Evolutionary conservation across 192 early-diverging fungal genomes (phyloP).

Genomic region (Rhizophagus sp.): DNA sequence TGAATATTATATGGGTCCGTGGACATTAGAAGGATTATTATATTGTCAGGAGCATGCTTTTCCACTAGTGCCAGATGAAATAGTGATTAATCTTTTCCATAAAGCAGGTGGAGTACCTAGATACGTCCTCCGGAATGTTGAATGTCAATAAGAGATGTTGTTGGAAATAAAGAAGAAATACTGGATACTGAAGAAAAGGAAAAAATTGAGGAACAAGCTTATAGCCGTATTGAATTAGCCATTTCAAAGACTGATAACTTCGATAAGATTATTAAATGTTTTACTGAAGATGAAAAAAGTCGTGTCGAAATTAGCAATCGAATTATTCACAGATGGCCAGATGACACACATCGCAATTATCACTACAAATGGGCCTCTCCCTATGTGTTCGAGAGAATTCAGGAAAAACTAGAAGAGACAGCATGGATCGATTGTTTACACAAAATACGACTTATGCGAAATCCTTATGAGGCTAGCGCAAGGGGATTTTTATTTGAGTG

Average conservation of each 20-base stretch:
- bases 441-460: not conserved
- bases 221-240: not conserved
- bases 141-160: not conserved
- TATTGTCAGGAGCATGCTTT: not conserved
- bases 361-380: not conserved
- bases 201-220: not conserved
- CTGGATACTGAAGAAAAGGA: too few species aligned
- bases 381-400: not conserved
- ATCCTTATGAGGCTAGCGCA: not conserved
- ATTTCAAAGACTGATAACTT: not conserved
- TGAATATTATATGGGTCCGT: conserved; percentile 11
- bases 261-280: not conserved
- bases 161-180: too few species aligned
- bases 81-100: not conserved
- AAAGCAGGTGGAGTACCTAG: conserved; percentile 10
- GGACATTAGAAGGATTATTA: conserved; percentile 2
- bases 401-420: not conserved
- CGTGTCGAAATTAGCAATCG: not conserved
- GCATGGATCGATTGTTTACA: not conserved
- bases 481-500: not conserved
- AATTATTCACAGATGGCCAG: not conserved
- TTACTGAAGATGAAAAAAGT: not conserved
- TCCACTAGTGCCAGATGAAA: not conserved
- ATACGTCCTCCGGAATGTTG: conserved; percentile 1
- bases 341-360: not conserved